Percentiles rank a stretch among this genome's conserved stretches.
These are phyloP conservation scores for Linaria vulgaris DNA, from an alignment of 257 asterid genomes.

Conservation along the genomic window DNA sequence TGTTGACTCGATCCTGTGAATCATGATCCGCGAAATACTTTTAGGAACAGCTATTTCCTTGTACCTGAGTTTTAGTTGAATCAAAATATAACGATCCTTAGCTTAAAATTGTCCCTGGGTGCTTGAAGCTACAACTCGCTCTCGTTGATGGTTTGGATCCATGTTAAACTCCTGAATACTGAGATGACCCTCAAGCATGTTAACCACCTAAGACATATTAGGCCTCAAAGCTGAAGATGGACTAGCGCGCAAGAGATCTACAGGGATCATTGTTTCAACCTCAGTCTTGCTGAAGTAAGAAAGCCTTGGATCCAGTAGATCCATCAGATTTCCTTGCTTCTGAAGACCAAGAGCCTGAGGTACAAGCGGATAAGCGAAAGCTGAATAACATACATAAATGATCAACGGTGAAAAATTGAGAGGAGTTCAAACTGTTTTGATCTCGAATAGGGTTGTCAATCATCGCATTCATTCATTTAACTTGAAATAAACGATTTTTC, in stretches of 20 bases:
- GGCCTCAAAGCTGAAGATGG: slow-evolving; percentile 71
- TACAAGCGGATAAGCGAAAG: not conserved
- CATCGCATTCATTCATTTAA: too few relatives aligned
- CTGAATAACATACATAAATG: too few relatives aligned
- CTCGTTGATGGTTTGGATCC: slow-evolving; percentile 38
- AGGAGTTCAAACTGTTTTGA: too few relatives aligned
- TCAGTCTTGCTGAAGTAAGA: slow-evolving; percentile 34
- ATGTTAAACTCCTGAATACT: slow-evolving; percentile 37
- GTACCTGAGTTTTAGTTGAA: slow-evolving; percentile 23
- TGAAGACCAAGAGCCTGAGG: slow-evolving; percentile 62
- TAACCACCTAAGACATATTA: slow-evolving; percentile 55
- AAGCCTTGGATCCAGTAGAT: slow-evolving; percentile 55
- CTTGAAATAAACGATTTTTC: too few relatives aligned
- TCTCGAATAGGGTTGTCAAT: too few relatives aligned
- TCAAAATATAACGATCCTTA: slow-evolving; percentile 30
- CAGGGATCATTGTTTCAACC: slow-evolving; percentile 45
- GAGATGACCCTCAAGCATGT: slow-evolving; percentile 51
- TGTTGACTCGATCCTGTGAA: slow-evolving; percentile 3
- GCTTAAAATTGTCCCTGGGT: slow-evolving; percentile 43
- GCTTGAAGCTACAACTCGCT: slow-evolving; percentile 45
- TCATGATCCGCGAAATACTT: slow-evolving; percentile 13
- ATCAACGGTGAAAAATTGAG: too few relatives aligned
- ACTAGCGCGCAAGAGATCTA: slow-evolving; percentile 55
- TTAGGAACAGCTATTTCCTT: slow-evolving; percentile 13
- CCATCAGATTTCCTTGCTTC: slow-evolving; percentile 42